Conservation (phyloP, 371 early-diverging fungal species). For the Parasitella parasitica region DNA sequence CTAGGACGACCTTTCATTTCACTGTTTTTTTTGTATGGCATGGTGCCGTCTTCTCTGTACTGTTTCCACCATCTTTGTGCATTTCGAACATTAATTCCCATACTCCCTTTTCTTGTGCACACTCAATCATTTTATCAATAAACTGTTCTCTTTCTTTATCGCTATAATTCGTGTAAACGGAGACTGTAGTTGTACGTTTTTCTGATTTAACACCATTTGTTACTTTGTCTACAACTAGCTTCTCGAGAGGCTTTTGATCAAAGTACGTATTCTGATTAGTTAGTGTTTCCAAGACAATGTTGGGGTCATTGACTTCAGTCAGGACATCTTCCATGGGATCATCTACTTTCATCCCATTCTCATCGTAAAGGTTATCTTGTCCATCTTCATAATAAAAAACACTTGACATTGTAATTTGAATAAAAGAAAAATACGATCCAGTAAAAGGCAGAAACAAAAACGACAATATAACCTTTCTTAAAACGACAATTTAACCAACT, state of each 20-base stretch:
- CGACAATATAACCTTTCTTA: too few species aligned
- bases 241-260: too few species aligned
- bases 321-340: conserved; percentile 13
- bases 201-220: too few species aligned
- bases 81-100: conserved; percentile 9
- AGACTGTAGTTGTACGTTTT: too few species aligned
- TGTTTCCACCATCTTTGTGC: conserved; percentile 11
- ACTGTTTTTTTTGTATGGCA: conserved; percentile 14
- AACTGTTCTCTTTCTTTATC: conserved; percentile 10
- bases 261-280: too few species aligned
- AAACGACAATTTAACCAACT: too few species aligned
- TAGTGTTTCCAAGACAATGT: conserved; percentile 17
- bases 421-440: too few species aligned
- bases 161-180: not conserved
- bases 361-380: conserved; percentile 11
- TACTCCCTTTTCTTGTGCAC: conserved; percentile 8
- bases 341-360: conserved; percentile 12
- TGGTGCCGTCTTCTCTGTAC: conserved; percentile 6
- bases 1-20: conserved; percentile 6
- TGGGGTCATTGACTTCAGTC: conserved; percentile 8
- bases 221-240: too few species aligned
- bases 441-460: too few species aligned
- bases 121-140: conserved; percentile 13
- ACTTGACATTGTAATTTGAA: too few species aligned
- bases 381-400: too few species aligned